Conservation (phyloP, 2,329 filamentous ascomycete species). For the Colletotrichum liaoningense region DNA sequence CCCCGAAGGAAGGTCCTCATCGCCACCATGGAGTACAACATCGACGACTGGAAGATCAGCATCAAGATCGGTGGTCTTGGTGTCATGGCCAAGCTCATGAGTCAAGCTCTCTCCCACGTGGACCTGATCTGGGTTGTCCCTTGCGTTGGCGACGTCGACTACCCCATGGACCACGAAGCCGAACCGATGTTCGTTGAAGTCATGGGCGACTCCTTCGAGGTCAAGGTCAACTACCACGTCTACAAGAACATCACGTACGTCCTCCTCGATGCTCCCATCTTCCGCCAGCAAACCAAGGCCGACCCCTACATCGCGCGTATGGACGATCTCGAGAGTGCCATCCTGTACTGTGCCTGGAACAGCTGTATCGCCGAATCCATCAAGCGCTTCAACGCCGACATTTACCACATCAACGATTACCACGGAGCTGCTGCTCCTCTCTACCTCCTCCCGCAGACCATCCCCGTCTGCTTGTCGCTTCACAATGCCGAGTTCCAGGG, state of each 20-base stretch:
- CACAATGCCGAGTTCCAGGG: slow-evolving; percentile 79
- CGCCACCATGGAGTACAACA: slow-evolving; percentile 79
- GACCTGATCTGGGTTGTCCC: slow-evolving; percentile 75
- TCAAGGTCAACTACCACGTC: slow-evolving; percentile 73
- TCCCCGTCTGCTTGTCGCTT: slow-evolving; percentile 72
- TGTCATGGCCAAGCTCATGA: slow-evolving; percentile 78
- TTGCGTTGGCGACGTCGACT: slow-evolving; percentile 72
- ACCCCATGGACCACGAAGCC: slow-evolving; percentile 68
- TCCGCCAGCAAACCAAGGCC: slow-evolving; percentile 70
- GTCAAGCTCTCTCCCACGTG: slow-evolving; percentile 72
- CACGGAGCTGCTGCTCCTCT: slow-evolving; percentile 73
- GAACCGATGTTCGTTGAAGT: slow-evolving; percentile 73
- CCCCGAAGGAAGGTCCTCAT: slow-evolving; percentile 70
- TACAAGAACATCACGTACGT: slow-evolving; percentile 76
- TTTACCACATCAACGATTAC: slow-evolving; percentile 77
- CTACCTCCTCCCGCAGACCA: slow-evolving; percentile 71
- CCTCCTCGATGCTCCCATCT: slow-evolving; percentile 74
- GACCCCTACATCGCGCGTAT: slow-evolving; percentile 76
- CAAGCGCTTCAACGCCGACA: slow-evolving; percentile 69
- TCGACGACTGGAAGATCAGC: slow-evolving; percentile 77
- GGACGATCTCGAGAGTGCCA: slow-evolving; percentile 76
- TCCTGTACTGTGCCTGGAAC: slow-evolving; percentile 79
- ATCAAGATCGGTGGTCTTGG: slow-evolving; percentile 78
- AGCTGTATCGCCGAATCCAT: slow-evolving; percentile 75
- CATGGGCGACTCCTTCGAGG: slow-evolving; percentile 68